phyloP scores from a whole-genome alignment of 345 rosid genomes.

The Nephelium lappaceum region DNA sequence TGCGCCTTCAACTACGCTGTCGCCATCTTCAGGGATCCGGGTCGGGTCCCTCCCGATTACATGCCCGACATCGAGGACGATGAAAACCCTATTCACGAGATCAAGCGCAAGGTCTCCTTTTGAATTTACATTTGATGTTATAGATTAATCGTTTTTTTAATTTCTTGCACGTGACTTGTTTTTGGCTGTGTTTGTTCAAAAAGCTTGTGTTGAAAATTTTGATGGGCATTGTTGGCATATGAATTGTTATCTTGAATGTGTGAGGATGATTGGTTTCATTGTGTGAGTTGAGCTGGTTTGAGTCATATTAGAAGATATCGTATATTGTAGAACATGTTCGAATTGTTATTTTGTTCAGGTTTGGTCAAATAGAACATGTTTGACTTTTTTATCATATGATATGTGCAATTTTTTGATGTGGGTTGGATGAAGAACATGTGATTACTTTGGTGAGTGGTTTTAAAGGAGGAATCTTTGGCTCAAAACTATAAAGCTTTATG shows the following conservation, averaged over 20 bases:
- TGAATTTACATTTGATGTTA: neutral
- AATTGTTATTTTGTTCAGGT: slow-evolving; percentile 8
- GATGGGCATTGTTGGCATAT: neutral
- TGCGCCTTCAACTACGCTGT: slow-evolving; percentile 58
- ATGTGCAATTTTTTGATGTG: neutral
- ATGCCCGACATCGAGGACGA: slow-evolving; percentile 81
- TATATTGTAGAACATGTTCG: neutral
- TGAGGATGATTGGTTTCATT: slow-evolving; percentile 7
- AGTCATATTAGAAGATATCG: slow-evolving; percentile 8
- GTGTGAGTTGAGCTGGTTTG: slow-evolving; percentile 18
- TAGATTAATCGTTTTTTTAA: neutral
- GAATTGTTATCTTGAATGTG: neutral
- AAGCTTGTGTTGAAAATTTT: neutral
- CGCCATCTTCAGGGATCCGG: slow-evolving; percentile 80
- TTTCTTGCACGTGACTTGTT: neutral
- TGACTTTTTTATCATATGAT: neutral
- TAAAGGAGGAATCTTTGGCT: neutral
- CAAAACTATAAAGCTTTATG: neutral
- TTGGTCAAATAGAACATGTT: neutral
- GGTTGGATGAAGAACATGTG: neutral
- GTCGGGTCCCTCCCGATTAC: slow-evolving; percentile 72
- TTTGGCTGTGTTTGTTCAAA: neutral
- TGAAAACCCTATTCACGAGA: slow-evolving; percentile 69
- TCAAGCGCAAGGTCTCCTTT: slow-evolving; percentile 81
- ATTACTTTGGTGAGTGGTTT: neutral